Evolutionary conservation across 768 basidiomycete genomes (phyloP).

Genomic region (Tulasnella sp.): DNA sequence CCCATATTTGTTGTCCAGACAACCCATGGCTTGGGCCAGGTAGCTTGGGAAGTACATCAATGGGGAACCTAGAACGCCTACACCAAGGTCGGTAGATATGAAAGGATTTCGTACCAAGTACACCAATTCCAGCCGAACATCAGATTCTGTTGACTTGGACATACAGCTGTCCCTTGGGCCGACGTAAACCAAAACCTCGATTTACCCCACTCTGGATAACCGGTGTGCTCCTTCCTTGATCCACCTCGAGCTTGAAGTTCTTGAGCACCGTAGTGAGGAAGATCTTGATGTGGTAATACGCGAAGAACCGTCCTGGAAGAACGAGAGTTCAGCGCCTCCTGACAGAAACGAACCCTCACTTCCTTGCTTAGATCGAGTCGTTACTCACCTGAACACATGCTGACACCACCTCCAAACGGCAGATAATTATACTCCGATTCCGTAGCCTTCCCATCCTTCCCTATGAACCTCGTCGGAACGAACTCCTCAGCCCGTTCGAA

Average conservation of each 20-base stretch:
- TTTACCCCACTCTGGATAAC: constrained; percentile 17
- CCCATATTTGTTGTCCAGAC: too few species aligned
- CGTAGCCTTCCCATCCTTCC: constrained; percentile 1
- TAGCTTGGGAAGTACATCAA: too few species aligned
- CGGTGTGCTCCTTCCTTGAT: not conserved
- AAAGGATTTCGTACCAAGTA: not conserved
- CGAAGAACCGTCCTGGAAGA: constrained; percentile 15
- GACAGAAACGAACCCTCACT: too few species aligned
- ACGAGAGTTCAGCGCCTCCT: too few species aligned
- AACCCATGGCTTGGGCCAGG: too few species aligned
- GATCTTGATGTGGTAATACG: constrained; percentile 27
- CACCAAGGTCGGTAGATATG: too few species aligned
- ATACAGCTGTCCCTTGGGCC: constrained; percentile 11
- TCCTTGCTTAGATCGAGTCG: not conserved
- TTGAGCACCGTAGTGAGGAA: constrained; percentile 17
- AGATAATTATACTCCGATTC: not conserved
- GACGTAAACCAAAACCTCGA: constrained; percentile 24
- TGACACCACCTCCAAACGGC: constrained; percentile 25
- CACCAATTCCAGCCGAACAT: not conserved
- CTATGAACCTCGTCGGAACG: not conserved
- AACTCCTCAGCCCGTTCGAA: not conserved
- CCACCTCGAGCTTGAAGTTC: constrained; percentile 27
- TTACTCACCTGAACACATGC: constrained; percentile 25
- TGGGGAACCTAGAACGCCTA: too few species aligned
- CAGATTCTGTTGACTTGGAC: constrained; percentile 27